Evolutionary conservation across 1,284 basidiomycete genomes (phyloP), one percentile per base, ranked within the genome.

Genomic region (Cystobasidium pallidum): DNA sequence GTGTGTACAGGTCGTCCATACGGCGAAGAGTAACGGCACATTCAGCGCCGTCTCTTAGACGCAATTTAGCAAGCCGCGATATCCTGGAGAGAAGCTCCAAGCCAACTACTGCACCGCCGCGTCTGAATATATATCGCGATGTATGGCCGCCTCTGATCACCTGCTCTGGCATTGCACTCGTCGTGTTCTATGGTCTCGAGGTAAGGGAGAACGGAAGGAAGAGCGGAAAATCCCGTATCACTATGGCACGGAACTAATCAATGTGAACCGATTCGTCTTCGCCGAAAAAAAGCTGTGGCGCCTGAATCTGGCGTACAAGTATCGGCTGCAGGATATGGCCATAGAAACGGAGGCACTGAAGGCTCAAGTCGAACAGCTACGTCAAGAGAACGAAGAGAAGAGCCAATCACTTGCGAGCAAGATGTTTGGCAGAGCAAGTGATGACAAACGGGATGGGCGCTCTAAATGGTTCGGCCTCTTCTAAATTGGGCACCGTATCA

Each of bases 81-180:
- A 34, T 57, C 36, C 54, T 36, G 21, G 32, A 32, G 10, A 30
- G 64, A 10, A 66, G 64, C 32, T 34, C 64, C 8, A 49, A 30
- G 39, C 64, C 64, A 1, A 66, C 68, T 2, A 21, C 21, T 21
- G 17, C 55, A 21, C 67, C 68, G 13, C 59, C 59, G 49, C 32
- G 43, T 28, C 45, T 58, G 30, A 71, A 64, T 28, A 64, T 71
- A 34, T 71, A 71, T 30, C 59, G 68, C 36, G 68, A 71, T 64
- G 24, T 71, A 41, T 71, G 68, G 68, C 68, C 68, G n/a, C 47
- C 68, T 30, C 32, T 71, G 57, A 19, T 71, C 15, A 51, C 59
- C 21, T 63, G 59, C 39, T 21, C 51, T 2, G 68, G 68, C 15
- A 45, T 71, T 15, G 68, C 45, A n/a, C 47, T 63, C n/a, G 61